A percentile compares a stretch with the other conserved stretches of the same genome.
phyloP scores from a whole-genome alignment of 805 yeast species.

The Clavispora asparagi region DNA sequence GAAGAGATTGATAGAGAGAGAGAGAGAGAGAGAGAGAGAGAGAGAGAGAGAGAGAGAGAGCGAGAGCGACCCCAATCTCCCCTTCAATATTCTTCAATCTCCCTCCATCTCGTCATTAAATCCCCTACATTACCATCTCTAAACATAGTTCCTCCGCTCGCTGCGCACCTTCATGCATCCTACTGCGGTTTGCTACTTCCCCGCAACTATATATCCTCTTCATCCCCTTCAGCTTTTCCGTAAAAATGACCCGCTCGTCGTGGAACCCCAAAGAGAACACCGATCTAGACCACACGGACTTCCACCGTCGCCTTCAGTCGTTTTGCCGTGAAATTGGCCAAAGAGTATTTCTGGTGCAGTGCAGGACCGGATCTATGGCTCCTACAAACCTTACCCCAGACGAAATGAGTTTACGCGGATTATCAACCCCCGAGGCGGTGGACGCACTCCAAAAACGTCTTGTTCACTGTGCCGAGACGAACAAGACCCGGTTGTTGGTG shows the following conservation, averaged over 20 bases:
- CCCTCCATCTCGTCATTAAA: too few species aligned
- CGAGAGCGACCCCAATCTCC: too few species aligned
- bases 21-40: too few species aligned
- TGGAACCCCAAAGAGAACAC: not conserved
- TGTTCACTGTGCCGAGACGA: not conserved
- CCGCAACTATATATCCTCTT: not conserved
- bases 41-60: too few species aligned
- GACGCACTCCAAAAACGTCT: not conserved
- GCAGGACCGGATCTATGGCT: not conserved
- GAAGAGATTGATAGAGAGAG: too few species aligned
- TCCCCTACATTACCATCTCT: too few species aligned
- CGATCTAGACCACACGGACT: not conserved
- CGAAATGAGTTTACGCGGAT: not conserved
- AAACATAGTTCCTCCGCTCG: too few species aligned
- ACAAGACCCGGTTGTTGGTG: not conserved
- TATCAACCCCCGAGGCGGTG: not conserved
- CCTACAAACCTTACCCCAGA: not conserved
- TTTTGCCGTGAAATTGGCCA: not conserved
- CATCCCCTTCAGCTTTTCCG: too few species aligned
- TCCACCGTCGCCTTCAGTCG: not conserved
- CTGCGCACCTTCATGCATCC: not conserved
- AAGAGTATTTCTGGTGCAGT: not conserved
- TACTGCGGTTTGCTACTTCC: too few species aligned
- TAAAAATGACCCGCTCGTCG: not conserved
- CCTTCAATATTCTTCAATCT: too few species aligned